A percentile compares a stretch with the other conserved stretches of the same genome.
These are phyloP conservation scores for Psilocybe cyanescens DNA, from an alignment of 768 basidiomycete genomes.

Conservation along the genomic window DNA sequence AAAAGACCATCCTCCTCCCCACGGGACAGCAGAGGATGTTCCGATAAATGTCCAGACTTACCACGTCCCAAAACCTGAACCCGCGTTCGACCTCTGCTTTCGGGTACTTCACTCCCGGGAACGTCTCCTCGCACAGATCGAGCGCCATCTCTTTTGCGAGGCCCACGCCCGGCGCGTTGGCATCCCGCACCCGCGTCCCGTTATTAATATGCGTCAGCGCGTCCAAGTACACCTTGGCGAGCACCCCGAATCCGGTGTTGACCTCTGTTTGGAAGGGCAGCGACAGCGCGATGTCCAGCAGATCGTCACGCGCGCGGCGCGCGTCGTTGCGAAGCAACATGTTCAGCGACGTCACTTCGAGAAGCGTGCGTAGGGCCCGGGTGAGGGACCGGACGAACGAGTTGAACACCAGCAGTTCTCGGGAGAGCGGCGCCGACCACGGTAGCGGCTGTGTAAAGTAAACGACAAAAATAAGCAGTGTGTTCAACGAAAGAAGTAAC, in stretches of 20 bases:
- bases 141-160: slow-evolving; percentile 88
- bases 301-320: slow-evolving; percentile 83
- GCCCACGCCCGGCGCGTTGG: slow-evolving; percentile 76
- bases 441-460: slow-evolving; percentile 65
- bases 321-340: slow-evolving; percentile 92
- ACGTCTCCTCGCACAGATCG: slow-evolving; percentile 92
- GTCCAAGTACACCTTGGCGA: slow-evolving; percentile 96
- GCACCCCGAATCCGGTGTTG: slow-evolving; percentile 97
- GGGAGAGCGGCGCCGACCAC: slow-evolving; percentile 96
- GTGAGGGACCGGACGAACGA: slow-evolving; percentile 93
- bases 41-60: slow-evolving; percentile 44
- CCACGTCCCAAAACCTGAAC: slow-evolving; percentile 98
- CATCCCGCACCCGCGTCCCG: slow-evolving; percentile 74
- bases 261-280: slow-evolving; percentile 95
- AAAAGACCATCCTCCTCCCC: not conserved
- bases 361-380: slow-evolving; percentile 84
- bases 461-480: slow-evolving; percentile 3
- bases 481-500: not conserved
- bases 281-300: slow-evolving; percentile 89
- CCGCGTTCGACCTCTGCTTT: slow-evolving; percentile 92
- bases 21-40: slow-evolving; percentile 3
- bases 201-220: slow-evolving; percentile 89
- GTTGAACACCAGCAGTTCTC: slow-evolving; percentile 97
- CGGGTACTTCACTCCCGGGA: slow-evolving; percentile 88
- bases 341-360: slow-evolving; percentile 92